Base-by-base conservation (phyloP, 169 alveolate species). In the Amoebophrya sp. region DNA sequence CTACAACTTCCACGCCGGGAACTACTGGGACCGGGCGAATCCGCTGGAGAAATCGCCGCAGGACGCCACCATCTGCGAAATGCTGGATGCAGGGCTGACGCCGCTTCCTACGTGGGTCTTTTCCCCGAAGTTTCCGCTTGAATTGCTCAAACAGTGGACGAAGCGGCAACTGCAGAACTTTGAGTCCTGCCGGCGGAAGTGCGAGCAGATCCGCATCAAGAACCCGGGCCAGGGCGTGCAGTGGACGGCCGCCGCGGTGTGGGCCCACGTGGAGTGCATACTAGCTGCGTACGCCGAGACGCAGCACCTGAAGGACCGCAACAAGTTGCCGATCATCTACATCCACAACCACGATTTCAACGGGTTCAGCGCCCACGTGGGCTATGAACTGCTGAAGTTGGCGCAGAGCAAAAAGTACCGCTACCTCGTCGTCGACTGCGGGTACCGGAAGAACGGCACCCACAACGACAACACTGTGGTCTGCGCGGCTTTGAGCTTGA, bases 161-260 rank as follows among this genome's bases (percentile, higher is more conserved):
- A 92, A 89, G 66, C 94, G 94, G 40, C 94, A 92, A 41, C 89
- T 92, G 53, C 92, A 92, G 41, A 32, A 54, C 89, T 92, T 92
- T 54, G 94, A 33, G 14, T 39, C 66, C 89, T 39, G 33, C 54
- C 90, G 92, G 83, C 54, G 89, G 77, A 35, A 90, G 33, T 33
- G 88, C 77, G 83, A 55, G 40, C 94, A 92, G 90, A 39, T 92
- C 35, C 94, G 94, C n/a, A 92, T 92, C 92, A 92, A 92, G 94
- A 92, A 92, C 33, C 94, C 94, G 0, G 94, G 94, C 40, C 94
- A 92, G 89, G 94, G 90, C 1, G 88, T 2, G 18, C 91, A 91
- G 77, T 91, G 93, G 93, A 91, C 93, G 23, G 91, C 93, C 18
- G 93, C 83, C 35, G 83, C 93, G 39, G 77, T 91, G 40, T 91